Evolutionary conservation across 2,329 filamentous ascomycete genomes (phyloP), one percentile per base, ranked within the genome.

Genomic region (Venturia asperata): DNA sequence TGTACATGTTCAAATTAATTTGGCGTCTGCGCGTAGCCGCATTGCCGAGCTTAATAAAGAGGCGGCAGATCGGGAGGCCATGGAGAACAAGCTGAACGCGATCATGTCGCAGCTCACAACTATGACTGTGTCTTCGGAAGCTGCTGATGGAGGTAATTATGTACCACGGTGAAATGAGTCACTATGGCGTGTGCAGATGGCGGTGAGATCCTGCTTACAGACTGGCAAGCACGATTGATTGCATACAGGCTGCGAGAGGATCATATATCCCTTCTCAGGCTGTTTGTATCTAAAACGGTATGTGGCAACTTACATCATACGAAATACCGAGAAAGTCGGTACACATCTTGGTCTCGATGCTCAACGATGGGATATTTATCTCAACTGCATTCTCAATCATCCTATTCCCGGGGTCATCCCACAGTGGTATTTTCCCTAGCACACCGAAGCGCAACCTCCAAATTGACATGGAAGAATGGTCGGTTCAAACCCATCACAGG

Each of bases 371-470:
- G n/a, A n/a, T n/a, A n/a, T n/a, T n/a, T n/a, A n/a, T n/a, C n/a
- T n/a, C n/a, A n/a, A n/a, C n/a, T n/a, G n/a, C n/a, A n/a, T n/a
- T n/a, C n/a, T n/a, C n/a, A n/a, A n/a, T n/a, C n/a, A n/a, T n/a
- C 11, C 37, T 39, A 39, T 39, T 39, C 37, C 11, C 37, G 5
- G 11, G 37, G 6, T 19, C 9, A 58, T 15, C 10, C 9, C 1
- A 34, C 27, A 58, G 9, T 19, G 24, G 10, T 58, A 37, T 58
- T 58, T 13, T 37, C 52, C 27, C 52, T 58, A 37, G 52, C 52
- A 37, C 52, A 58, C 52, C 30, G 10, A 58, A 58, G 52, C 60
- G 60, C 60, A 62, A 43, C 37, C 37, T 42, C 60, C 24, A 62
- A 39, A 62, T 13, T 34, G 5, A 62, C 15, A 15, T 62, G 60